Conservation (phyloP, 345 rosid genomes). For the Euphorbia tirucalli region DNA sequence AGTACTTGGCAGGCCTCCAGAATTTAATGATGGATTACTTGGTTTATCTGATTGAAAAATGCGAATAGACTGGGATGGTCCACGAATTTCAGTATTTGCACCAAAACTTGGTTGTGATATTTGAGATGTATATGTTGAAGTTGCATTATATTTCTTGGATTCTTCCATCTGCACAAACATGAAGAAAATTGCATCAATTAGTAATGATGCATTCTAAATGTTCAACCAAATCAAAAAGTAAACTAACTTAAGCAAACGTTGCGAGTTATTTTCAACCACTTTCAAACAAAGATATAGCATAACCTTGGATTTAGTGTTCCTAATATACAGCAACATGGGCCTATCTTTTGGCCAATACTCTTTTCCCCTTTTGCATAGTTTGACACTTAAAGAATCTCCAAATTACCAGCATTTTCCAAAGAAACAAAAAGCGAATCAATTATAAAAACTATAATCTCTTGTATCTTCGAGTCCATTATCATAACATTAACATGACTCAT, state of each 20-base stretch:
- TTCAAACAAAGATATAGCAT: background rate
- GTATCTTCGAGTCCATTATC: background rate
- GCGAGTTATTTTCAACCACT: background rate
- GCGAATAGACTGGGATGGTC: constrained; percentile 28
- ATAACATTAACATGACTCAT: background rate
- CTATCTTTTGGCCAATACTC: background rate
- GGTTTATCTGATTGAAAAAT: constrained; percentile 38
- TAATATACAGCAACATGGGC: background rate
- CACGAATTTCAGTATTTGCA: constrained; percentile 41
- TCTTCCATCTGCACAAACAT: constrained; percentile 69
- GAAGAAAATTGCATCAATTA: constrained; percentile 10
- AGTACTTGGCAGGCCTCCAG: constrained; percentile 42
- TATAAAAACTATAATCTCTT: background rate
- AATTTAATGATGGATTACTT: constrained; percentile 31
- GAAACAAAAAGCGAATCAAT: background rate
- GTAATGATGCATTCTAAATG: background rate
- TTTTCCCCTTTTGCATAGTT: background rate
- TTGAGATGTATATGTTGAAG: constrained; percentile 47
- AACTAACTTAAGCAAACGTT: background rate
- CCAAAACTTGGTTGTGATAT: constrained; percentile 40
- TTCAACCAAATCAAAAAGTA: background rate
- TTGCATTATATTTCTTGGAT: constrained; percentile 41
- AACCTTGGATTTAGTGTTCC: no score
- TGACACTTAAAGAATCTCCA: background rate
- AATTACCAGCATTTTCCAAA: background rate